Evolutionary conservation across 768 basidiomycete genomes (phyloP).

Genomic region (Suillus variegatus): DNA sequence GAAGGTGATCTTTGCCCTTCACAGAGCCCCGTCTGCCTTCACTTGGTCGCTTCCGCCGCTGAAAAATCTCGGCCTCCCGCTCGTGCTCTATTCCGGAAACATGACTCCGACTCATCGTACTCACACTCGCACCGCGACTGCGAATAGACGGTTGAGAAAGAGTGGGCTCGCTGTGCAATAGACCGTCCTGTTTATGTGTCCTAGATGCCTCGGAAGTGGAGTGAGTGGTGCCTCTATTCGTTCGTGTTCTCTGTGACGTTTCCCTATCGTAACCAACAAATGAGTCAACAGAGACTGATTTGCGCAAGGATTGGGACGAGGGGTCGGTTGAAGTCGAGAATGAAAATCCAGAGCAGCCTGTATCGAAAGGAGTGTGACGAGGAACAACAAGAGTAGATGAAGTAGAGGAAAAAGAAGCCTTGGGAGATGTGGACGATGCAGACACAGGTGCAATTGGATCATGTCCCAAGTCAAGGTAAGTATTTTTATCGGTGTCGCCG

Average conservation of each 20-base stretch:
- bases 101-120: conserved; percentile 44
- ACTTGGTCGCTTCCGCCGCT: conserved; percentile 39
- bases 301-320: conserved; percentile 48
- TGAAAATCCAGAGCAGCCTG: conserved; percentile 2
- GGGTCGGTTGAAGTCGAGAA: conserved; percentile 23
- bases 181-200: conserved; percentile 29
- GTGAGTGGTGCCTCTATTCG: conserved; percentile 39
- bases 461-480: conserved; percentile 9
- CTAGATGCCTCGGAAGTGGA: conserved; percentile 37
- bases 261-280: conserved; percentile 53
- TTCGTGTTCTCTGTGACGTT: conserved; percentile 31
- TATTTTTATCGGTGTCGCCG: conserved; percentile 22
- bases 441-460: conserved; percentile 21
- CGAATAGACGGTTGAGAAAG: conserved; percentile 41
- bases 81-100: conserved; percentile 42
- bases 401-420: conserved; percentile 46
- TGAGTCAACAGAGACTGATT: conserved; percentile 79
- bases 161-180: conserved; percentile 28
- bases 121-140: conserved; percentile 57
- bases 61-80: conserved; percentile 57
- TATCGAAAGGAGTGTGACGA: conserved; percentile 5
- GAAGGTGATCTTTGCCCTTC: conserved; percentile 45
- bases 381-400: conserved; percentile 36
- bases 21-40: conserved; percentile 50
- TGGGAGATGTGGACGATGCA: conserved; percentile 36